Conservation (phyloP, 306 rosid genomes). For the Mimosa pudica region DNA sequence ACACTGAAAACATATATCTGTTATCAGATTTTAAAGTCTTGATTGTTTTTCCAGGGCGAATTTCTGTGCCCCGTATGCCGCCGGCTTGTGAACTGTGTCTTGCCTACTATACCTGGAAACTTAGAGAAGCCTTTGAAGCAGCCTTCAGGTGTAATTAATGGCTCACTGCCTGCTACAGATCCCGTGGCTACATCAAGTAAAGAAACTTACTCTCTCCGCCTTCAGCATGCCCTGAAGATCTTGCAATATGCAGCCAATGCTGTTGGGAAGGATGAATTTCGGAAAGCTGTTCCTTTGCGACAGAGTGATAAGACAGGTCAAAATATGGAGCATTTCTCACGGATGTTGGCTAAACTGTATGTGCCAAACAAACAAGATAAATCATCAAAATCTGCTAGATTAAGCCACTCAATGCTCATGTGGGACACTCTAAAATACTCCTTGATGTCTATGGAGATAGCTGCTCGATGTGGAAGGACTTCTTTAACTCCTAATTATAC, state of each 20-base stretch:
- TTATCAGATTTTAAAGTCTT: constrained; percentile 22
- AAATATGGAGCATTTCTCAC: constrained; percentile 64
- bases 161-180: constrained; percentile 42
- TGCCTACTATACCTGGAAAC: constrained; percentile 71
- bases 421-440: constrained; percentile 95
- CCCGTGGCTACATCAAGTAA: constrained; percentile 39
- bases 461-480: constrained; percentile 78
- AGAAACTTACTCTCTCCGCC: constrained; percentile 50
- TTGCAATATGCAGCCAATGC: constrained; percentile 71
- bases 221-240: constrained; percentile 65
- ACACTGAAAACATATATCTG: constrained; percentile 13
- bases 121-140: constrained; percentile 52
- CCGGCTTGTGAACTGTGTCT: constrained; percentile 86
- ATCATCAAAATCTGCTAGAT: constrained; percentile 50
- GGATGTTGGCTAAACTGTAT: constrained; percentile 74
- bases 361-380: constrained; percentile 64
- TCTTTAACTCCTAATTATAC: constrained; percentile 65
- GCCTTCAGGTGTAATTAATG: constrained; percentile 40
- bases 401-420: constrained; percentile 80
- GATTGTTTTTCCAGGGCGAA: constrained; percentile 65
- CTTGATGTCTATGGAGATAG: constrained; percentile 84
- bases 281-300: constrained; percentile 53
- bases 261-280: constrained; percentile 56
- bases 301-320: constrained; percentile 46
- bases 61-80: constrained; percentile 98